Evolutionary conservation across 106 monocot genomes (phyloP).

Genomic region (Narthecium ossifragum): DNA sequence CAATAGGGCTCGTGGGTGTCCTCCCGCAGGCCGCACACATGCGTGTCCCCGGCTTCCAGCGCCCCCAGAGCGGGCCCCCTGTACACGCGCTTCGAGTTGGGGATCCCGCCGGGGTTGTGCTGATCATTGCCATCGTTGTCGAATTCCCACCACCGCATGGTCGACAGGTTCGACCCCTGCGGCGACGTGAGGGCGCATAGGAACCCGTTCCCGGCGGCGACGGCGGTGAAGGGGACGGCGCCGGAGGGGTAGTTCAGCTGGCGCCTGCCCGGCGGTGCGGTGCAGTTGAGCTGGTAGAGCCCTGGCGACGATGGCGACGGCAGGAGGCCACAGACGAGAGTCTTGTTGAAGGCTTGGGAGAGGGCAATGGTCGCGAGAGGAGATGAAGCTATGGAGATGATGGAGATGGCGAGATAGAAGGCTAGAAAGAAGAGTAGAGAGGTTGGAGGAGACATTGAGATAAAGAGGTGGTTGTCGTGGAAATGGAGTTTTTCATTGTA

Average conservation of each 20-base stretch:
- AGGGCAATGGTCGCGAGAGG: constrained; percentile 66
- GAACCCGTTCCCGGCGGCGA: constrained; percentile 78
- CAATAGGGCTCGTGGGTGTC: constrained; percentile 19
- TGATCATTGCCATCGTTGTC: too few relatives aligned
- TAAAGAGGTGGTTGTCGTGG: neutral
- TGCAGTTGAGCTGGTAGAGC: constrained; percentile 60
- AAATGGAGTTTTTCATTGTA: constrained; percentile 11
- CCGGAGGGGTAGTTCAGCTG: constrained; percentile 27
- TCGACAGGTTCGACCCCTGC: neutral
- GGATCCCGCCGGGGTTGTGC: neutral
- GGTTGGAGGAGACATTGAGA: constrained; percentile 25
- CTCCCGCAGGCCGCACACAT: constrained; percentile 63
- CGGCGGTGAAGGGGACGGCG: constrained; percentile 37
- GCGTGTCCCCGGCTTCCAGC: constrained; percentile 43
- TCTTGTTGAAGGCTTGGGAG: constrained; percentile 23
- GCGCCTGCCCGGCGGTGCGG: constrained; percentile 16
- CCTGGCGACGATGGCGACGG: neutral
- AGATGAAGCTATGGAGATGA: constrained; percentile 1
- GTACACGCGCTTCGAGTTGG: constrained; percentile 40
- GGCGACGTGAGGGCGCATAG: constrained; percentile 51
- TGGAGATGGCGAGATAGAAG: neutral
- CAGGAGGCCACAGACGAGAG: constrained; percentile 67
- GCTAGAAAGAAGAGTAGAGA: constrained; percentile 11
- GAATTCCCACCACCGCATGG: constrained; percentile 92
- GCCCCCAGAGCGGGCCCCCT: constrained; percentile 23